These are phyloP conservation scores for Dryadomyces quercivorus DNA, from an alignment of 2,329 filamentous ascomycete genomes.

Conservation along the genomic window DNA sequence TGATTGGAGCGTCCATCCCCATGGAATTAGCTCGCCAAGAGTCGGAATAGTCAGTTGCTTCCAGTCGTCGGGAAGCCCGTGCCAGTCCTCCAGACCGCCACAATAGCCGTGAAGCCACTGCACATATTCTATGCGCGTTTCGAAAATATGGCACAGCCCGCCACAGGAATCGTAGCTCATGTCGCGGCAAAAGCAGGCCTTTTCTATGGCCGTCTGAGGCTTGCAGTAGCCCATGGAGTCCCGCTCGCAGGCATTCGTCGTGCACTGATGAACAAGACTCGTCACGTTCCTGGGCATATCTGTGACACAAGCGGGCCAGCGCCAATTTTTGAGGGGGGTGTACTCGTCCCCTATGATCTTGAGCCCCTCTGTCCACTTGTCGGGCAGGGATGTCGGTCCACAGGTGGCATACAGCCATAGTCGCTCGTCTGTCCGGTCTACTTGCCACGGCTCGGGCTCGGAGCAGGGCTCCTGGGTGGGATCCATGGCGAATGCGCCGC, in stretches of 20 bases:
- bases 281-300: background rate
- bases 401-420: background rate
- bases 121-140: background rate
- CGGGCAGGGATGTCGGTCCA: background rate
- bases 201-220: background rate
- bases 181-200: background rate
- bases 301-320: background rate
- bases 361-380: background rate
- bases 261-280: background rate
- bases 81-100: background rate
- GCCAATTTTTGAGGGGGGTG: background rate
- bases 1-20: background rate
- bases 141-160: background rate
- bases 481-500: background rate
- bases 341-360: background rate
- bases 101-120: background rate
- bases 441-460: background rate
- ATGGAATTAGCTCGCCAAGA: background rate
- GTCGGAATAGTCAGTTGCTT: background rate
- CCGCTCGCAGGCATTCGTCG: background rate
- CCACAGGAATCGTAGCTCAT: background rate
- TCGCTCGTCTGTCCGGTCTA: background rate
- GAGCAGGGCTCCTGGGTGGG: background rate
- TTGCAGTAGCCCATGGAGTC: background rate
- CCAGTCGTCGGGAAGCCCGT: constrained; percentile 1